phyloP scores from a whole-genome alignment of 306 rosid species.

The Ormosia semicastrata region DNA sequence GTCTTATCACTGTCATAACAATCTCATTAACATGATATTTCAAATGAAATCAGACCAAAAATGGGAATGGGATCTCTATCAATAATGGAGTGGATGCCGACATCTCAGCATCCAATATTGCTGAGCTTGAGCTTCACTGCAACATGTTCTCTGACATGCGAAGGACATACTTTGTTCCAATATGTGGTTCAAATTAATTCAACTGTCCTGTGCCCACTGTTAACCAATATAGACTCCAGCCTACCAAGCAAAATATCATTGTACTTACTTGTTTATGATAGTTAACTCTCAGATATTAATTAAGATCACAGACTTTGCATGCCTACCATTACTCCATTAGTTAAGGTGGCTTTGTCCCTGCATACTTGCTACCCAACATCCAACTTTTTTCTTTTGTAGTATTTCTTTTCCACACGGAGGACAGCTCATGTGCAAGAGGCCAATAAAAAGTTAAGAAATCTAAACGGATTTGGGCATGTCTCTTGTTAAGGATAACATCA shows the following conservation, averaged over 20 bases:
- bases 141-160: neutral
- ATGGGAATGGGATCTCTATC: neutral
- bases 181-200: neutral
- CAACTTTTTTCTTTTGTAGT: neutral
- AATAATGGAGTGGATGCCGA: neutral
- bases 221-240: neutral
- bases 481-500: slow-evolving; percentile 6
- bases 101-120: slow-evolving; percentile 15
- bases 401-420: neutral
- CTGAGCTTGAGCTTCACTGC: neutral
- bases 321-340: neutral
- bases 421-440: slow-evolving; percentile 6
- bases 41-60: neutral
- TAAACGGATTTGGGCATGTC: slow-evolving; percentile 13
- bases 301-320: neutral
- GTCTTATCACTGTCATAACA: neutral
- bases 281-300: neutral
- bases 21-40: slow-evolving; percentile 9
- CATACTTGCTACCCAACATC: slow-evolving; percentile 19
- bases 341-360: neutral
- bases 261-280: neutral
- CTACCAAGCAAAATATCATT: neutral
- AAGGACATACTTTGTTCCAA: neutral
- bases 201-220: neutral
- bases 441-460: slow-evolving; percentile 6